These are phyloP conservation scores for Populus hybrid DNA, from an alignment of 441 rosid genomes.

Conservation along the genomic window DNA sequence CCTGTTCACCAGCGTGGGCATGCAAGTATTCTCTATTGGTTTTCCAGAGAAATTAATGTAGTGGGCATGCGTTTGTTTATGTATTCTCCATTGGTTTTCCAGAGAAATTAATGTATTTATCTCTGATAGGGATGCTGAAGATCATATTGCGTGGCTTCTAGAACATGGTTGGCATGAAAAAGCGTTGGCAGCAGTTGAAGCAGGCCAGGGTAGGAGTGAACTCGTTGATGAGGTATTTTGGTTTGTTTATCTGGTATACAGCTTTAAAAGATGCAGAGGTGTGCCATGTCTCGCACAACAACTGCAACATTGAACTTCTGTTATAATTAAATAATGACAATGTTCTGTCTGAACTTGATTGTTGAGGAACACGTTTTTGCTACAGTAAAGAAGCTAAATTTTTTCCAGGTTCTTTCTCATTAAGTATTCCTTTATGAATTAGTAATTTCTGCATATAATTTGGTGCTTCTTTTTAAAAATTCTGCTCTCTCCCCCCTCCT, in stretches of 20 bases:
- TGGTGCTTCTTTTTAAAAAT: neutral
- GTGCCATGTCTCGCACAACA: neutral
- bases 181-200: conserved; percentile 98
- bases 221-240: conserved; percentile 83
- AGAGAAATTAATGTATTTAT: neutral
- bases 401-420: neutral
- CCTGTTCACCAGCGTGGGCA: neutral
- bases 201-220: conserved; percentile 91
- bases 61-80: neutral
- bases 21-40: neutral
- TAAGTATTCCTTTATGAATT: neutral
- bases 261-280: neutral
- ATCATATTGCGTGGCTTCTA: conserved; percentile 98
- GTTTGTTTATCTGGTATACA: neutral
- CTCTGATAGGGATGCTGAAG: conserved; percentile 85
- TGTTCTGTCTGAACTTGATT: neutral
- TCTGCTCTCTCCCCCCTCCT: neutral
- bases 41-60: too few relatives aligned
- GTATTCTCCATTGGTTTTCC: neutral
- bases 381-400: neutral
- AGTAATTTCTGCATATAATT: neutral
- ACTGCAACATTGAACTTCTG: neutral
- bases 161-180: conserved; percentile 98
- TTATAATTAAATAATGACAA: neutral
- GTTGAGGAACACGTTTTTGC: neutral